Evolutionary conservation across 2,329 filamentous ascomycete genomes (phyloP).

Genomic region (Myriosclerotinia curreyana): DNA sequence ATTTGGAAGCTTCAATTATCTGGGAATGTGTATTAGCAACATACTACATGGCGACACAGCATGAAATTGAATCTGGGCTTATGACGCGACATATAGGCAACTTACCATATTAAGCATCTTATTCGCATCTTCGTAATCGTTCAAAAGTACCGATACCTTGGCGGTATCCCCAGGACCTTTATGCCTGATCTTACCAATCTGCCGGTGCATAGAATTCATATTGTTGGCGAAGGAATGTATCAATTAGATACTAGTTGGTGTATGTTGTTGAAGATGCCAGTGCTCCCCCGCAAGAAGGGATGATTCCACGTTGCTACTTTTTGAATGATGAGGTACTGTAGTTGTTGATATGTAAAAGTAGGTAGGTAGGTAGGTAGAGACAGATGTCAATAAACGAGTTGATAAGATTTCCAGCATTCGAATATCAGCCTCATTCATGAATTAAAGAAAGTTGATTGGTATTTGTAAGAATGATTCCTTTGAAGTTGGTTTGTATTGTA

Average conservation of each 20-base stretch:
- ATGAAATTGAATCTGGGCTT: background rate
- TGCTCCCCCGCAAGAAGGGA: background rate
- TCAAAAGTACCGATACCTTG: slow-evolving; percentile 69
- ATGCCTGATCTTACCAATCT: slow-evolving; percentile 69
- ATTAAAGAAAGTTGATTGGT: slow-evolving; percentile 15
- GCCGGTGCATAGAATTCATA: slow-evolving; percentile 71
- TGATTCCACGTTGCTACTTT: slow-evolving; percentile 10
- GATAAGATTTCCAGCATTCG: background rate
- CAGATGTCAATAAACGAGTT: slow-evolving; percentile 7
- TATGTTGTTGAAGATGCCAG: slow-evolving; percentile 15
- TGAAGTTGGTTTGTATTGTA: background rate
- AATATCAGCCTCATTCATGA: slow-evolving; percentile 9
- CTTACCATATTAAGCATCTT: slow-evolving; percentile 67
- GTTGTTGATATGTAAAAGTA: background rate
- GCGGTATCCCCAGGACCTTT: slow-evolving; percentile 69
- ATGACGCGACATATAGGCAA: slow-evolving; percentile 21
- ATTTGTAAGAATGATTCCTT: background rate
- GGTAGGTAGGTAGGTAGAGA: slow-evolving; percentile 7
- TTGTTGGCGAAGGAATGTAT: slow-evolving; percentile 33
- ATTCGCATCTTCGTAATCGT: slow-evolving; percentile 79
- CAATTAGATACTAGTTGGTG: slow-evolving; percentile 7
- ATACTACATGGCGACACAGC: background rate
- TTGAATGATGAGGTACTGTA: background rate
- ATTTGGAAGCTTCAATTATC: slow-evolving; percentile 72
- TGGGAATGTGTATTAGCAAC: slow-evolving; percentile 40